phyloP scores from a whole-genome alignment of 768 basidiomycete species.

The Termitomyces sp. region DNA sequence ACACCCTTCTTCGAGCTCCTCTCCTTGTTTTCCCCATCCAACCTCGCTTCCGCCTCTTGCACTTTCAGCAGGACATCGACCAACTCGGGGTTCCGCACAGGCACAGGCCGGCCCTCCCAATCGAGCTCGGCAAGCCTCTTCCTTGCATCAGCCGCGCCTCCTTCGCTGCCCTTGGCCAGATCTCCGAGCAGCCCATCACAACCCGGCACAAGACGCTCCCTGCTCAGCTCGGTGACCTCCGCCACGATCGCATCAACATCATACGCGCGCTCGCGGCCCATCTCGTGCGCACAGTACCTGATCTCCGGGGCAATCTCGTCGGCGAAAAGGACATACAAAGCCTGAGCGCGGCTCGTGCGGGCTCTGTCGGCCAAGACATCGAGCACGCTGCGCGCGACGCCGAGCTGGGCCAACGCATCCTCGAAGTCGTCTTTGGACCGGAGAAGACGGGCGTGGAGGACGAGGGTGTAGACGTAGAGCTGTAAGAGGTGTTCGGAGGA shows the following conservation, averaged over 20 bases:
- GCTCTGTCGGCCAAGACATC: conserved; percentile 60
- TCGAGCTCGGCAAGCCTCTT: conserved; percentile 53
- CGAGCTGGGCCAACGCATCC: conserved; percentile 68
- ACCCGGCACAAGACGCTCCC: conserved; percentile 57
- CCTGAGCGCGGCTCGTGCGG: conserved; percentile 77
- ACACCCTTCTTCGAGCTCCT: conserved; percentile 66
- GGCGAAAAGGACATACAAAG: conserved; percentile 74
- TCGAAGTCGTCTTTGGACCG: conserved; percentile 74
- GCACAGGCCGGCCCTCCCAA: conserved; percentile 83
- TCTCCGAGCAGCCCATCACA: conserved; percentile 50
- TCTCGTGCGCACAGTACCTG: conserved; percentile 85
- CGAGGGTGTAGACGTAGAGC: conserved; percentile 70
- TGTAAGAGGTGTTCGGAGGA: conserved; percentile 60
- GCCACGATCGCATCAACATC: conserved; percentile 72
- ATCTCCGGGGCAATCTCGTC: conserved; percentile 92
- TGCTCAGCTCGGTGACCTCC: conserved; percentile 53
- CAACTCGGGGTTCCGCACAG: conserved; percentile 85
- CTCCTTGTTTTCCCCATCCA: conserved; percentile 32
- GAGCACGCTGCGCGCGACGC: conserved; percentile 72
- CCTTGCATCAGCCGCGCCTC: conserved; percentile 31
- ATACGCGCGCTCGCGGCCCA: conserved; percentile 74
- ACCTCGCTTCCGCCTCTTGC: conserved; percentile 65
- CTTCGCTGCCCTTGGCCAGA: conserved; percentile 46
- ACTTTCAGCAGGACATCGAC: conserved; percentile 83
- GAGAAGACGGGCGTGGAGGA: conserved; percentile 79